Evolutionary conservation across 805 yeast species (phyloP), one percentile per base, ranked within the genome.

Genomic region (Kodamaea jinghongensis): DNA sequence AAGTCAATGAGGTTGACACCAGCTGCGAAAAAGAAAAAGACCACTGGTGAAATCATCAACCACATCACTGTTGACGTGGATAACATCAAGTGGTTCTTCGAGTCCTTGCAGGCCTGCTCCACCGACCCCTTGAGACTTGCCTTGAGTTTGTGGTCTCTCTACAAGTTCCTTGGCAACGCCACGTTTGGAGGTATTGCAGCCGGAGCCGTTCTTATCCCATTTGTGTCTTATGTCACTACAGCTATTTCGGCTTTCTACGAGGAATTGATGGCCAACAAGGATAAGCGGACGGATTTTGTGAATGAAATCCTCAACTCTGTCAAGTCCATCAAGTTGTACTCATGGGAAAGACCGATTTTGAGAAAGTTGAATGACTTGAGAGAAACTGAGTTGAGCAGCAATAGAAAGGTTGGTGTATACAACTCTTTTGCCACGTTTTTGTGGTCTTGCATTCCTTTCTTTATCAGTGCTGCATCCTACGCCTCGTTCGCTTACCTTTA

Each of bases 321-420:
- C 22, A 67, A 66, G 44, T 60, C 65, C 29, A 55, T 67, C 48
- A 67, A 67, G 43, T 55, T 67, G 28, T 67, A 67, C 43, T 60
- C 71, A 2, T 67, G 73, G 73, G 73, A 67, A 42, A 46, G 45
- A 25, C 71, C 72, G 13, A 64, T 67, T 63, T 46, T 65, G 41
- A 45, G 50, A 25, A 55, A 58, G 35, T 53, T 67, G 17, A 49
- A 49, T 32, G 55, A 49, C 2, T 48, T 67, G 25, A 57, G 73
- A 54, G 56, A 55, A n/a, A 56, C 61, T 41, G 71, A 67, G 44
- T 54, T 67, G 40, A 38, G 40, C 20, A 52, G 52, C 13, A 45
- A 50, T 27, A 55, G 49, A 31, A 52, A 47, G 33, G 55, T 63
- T 25, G 71, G 71, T 20, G 51, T 65, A 15, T 53, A 51, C 34